These are phyloP conservation scores for Paecilomyces formosus DNA, from an alignment of 2,329 filamentous ascomycete species.

Conservation along the genomic window DNA sequence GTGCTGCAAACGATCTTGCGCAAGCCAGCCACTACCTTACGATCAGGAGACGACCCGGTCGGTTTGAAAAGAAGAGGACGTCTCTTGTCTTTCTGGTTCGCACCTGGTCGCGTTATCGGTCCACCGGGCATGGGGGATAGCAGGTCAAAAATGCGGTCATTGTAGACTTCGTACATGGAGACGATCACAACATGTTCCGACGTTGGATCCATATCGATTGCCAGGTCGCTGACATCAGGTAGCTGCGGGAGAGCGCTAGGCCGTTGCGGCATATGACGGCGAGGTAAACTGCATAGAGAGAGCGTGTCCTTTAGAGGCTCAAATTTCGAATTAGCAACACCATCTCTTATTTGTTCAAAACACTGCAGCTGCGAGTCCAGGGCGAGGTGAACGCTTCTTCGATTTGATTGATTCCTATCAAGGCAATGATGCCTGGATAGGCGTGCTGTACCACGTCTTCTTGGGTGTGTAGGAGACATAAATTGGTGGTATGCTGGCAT, in stretches of 20 bases:
- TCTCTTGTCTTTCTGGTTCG: slow-evolving; percentile 61
- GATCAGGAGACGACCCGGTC: slow-evolving; percentile 77
- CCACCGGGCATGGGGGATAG: slow-evolving; percentile 51
- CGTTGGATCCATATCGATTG: slow-evolving; percentile 57
- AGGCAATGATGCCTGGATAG: not conserved
- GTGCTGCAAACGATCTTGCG: slow-evolving; percentile 81
- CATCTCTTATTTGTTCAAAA: slow-evolving; percentile 12
- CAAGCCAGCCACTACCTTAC: slow-evolving; percentile 90
- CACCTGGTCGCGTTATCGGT: slow-evolving; percentile 33
- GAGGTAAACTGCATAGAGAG: slow-evolving; percentile 50
- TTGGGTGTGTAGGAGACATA: slow-evolving; percentile 4
- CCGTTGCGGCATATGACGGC: slow-evolving; percentile 56
- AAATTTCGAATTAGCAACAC: slow-evolving; percentile 30
- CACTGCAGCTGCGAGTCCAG: not conserved
- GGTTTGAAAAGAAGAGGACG: slow-evolving; percentile 83
- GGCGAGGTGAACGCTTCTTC: not conserved
- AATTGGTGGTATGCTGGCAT: slow-evolving; percentile 10
- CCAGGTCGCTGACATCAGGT: slow-evolving; percentile 66
- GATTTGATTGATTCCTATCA: not conserved
- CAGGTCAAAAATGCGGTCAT: slow-evolving; percentile 94
- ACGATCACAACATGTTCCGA: slow-evolving; percentile 82
- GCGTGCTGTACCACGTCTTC: slow-evolving; percentile 6
- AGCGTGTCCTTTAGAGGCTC: slow-evolving; percentile 47
- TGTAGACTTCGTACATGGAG: slow-evolving; percentile 99
- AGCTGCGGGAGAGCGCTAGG: slow-evolving; percentile 64